Evolutionary conservation across 805 yeast genomes (phyloP), one percentile per base, ranked within the genome.

Genomic region (Geotrichum ghanense): DNA sequence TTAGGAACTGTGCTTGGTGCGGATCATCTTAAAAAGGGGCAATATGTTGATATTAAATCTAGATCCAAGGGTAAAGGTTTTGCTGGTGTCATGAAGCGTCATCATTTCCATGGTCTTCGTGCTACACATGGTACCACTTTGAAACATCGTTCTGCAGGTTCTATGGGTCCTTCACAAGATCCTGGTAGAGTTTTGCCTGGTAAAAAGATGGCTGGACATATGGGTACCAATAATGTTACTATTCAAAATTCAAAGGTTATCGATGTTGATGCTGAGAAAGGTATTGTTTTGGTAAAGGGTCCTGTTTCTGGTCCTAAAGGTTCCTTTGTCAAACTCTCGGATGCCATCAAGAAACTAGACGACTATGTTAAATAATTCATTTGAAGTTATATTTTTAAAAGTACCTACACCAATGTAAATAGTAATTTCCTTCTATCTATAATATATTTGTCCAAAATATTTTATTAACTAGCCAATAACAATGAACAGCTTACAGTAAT

Each of bases 121-220:
- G 97, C 97, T 4, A 74, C 97, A 1, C 98, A 92, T 65, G 98
- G 98, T 83, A 89, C 85, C 22, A 86, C 98, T 23, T 71, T 76
- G 44, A 82, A 90, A 31, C 97, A 92, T 64, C 83, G 98, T 74
- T 80, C 88, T 48, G 95, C 95, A 58, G 98, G 98, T 75, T 89
- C 97, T 25, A 88, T 83, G 57, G 98, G 98, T 77, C 87, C 82
- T 64, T 84, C 85, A 60, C 95, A 92, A 54, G 83, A 86, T 51
- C 98, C 98, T 12, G 97, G 95, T 59, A 83, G 98, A 71, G 86
- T 88, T 45, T 71, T 88, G 51, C 97, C 97, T 14, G 97, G 97
- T 21, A 89, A 86, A 70, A 90, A 88, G 68, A 90, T 92, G 98
- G 95, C 97, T 31, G 98, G 98, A 53, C 84, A 85, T 65, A 82